Evolutionary conservation across 1,284 basidiomycete species (phyloP).

Genomic region (Microbotryum saponariae): DNA sequence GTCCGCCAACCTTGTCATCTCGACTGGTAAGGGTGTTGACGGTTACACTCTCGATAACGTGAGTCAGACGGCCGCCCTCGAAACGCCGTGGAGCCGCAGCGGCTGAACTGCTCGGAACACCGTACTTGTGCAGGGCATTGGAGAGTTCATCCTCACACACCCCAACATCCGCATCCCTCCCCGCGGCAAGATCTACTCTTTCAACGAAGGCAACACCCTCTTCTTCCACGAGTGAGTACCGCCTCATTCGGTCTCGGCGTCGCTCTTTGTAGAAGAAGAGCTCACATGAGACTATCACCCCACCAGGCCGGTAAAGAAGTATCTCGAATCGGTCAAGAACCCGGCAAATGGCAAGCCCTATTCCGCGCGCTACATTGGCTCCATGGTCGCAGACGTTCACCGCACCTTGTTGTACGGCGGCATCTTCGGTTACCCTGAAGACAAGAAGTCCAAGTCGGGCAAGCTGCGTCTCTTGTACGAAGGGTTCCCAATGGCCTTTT

Average conservation of each 20-base stretch:
- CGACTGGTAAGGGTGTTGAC: constrained; percentile 92
- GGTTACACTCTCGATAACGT: constrained; percentile 93
- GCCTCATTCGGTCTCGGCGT: constrained; percentile 22
- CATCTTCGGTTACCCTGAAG: constrained; percentile 96
- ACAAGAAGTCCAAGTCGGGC: constrained; percentile 94
- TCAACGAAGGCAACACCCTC: constrained; percentile 96
- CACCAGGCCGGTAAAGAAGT: constrained; percentile 59
- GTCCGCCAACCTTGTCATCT: constrained; percentile 92
- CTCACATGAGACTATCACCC: background rate
- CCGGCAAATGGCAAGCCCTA: constrained; percentile 61
- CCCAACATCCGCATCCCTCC: constrained; percentile 89
- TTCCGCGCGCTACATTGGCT: constrained; percentile 79
- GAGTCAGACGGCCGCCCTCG: constrained; percentile 5
- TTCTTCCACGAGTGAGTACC: constrained; percentile 64
- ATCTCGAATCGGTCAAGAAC: constrained; percentile 93
- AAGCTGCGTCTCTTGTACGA: constrained; percentile 95
- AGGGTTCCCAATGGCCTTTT: constrained; percentile 90
- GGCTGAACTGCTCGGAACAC: background rate
- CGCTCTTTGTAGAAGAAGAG: background rate
- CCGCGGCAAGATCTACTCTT: constrained; percentile 98
- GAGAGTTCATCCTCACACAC: constrained; percentile 99
- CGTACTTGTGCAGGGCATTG: constrained; percentile 52
- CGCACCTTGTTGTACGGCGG: constrained; percentile 94
- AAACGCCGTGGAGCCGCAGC: too few relatives aligned
- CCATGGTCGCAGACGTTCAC: constrained; percentile 98